Evolutionary conservation across 2,329 filamentous ascomycete species (phyloP).

Genomic region (Alternaria conjuncta): DNA sequence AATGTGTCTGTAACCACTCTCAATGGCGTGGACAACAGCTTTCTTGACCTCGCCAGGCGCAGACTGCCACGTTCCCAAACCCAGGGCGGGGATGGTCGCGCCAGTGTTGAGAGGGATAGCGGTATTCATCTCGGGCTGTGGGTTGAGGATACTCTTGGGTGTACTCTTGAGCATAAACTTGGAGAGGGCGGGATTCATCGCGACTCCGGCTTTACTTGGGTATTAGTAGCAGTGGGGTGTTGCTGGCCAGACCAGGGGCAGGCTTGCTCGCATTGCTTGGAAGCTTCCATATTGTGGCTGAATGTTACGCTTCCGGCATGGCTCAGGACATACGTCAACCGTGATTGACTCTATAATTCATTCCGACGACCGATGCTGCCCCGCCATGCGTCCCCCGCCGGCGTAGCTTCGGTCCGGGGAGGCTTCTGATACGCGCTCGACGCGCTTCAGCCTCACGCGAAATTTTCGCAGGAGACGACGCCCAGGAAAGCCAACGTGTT

Average conservation of each 20-base stretch:
- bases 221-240: conserved; percentile 32
- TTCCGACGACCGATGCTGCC: conserved; percentile 35
- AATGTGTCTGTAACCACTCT: conserved; percentile 61
- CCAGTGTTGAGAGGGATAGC: conserved; percentile 50
- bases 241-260: conserved; percentile 3
- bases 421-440: conserved; percentile 18
- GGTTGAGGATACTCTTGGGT: conserved; percentile 45
- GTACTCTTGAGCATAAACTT: conserved; percentile 50
- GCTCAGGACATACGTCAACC: conserved; percentile 18
- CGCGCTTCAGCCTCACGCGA: conserved; percentile 11
- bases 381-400: conserved; percentile 33
- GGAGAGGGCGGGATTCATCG: conserved; percentile 49
- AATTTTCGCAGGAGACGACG: conserved; percentile 11
- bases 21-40: conserved; percentile 56
- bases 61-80: conserved; percentile 50
- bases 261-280: conserved; percentile 10
- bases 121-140: conserved; percentile 49
- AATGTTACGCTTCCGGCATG: conserved; percentile 1
- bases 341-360: conserved; percentile 46
- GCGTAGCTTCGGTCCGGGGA: conserved; percentile 27
- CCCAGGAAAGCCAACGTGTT: conserved; percentile 18
- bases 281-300: conserved; percentile 10
- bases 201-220: conserved; percentile 12
- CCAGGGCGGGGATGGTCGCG: conserved; percentile 48
- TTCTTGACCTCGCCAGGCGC: conserved; percentile 55